Evolutionary conservation across 768 basidiomycete genomes (phyloP).

Genomic region (Tulasnella sp.): DNA sequence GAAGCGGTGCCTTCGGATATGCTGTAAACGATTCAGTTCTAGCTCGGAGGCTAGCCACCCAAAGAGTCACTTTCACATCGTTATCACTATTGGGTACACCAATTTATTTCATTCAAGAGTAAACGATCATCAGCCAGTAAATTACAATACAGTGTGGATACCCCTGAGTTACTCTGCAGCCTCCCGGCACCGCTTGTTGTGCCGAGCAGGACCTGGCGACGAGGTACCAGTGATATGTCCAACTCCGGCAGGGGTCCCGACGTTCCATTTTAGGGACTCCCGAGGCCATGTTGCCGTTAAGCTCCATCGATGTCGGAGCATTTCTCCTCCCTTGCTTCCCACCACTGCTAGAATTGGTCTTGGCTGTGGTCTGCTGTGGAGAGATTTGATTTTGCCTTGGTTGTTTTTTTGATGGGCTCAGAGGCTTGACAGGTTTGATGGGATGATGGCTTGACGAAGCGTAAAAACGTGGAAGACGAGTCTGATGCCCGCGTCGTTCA

Average conservation of each 20-base stretch:
- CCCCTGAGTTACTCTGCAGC: background rate
- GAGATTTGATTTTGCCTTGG: background rate
- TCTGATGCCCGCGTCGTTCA: background rate
- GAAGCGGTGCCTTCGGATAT: background rate
- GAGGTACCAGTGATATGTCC: background rate
- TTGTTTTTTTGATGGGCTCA: background rate
- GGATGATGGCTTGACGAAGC: background rate
- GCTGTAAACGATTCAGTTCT: constrained; percentile 1
- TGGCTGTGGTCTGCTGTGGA: background rate
- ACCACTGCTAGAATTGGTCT: background rate
- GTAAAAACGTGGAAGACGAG: background rate
- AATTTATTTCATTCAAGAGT: background rate
- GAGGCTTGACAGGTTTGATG: background rate
- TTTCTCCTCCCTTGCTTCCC: background rate
- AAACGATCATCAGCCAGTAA: background rate
- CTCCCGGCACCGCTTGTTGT: background rate
- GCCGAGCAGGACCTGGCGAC: background rate
- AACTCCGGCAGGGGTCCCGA: background rate
- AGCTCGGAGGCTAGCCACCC: background rate
- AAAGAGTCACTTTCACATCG: background rate
- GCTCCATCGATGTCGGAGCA: background rate
- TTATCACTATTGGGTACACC: background rate
- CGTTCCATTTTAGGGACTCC: background rate
- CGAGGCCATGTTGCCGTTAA: background rate
- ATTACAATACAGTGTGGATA: background rate